Percentiles rank a stretch among this genome's conserved stretches.
Conservation (phyloP, 2,329 filamentous ascomycete species). For the Esteya vermicola region DNA sequence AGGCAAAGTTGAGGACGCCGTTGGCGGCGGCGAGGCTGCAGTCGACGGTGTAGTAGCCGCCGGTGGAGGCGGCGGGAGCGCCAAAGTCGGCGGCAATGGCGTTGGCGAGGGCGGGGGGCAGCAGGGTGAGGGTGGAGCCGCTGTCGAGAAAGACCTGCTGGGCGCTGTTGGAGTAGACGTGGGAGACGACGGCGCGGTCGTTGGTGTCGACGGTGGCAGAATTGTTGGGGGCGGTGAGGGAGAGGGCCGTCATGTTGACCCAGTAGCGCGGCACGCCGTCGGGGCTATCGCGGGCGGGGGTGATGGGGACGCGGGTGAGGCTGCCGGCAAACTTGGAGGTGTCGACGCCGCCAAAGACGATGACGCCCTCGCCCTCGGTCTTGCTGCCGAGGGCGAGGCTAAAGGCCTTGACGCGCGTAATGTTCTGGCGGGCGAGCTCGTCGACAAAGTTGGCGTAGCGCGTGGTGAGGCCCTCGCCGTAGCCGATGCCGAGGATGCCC, state of each 20-base stretch:
- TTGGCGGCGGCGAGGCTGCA: slow-evolving; percentile 25
- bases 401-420: slow-evolving; percentile 48
- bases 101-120: slow-evolving; percentile 42
- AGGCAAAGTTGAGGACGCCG: slow-evolving; percentile 34
- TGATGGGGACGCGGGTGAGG: slow-evolving; percentile 46
- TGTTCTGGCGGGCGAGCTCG: slow-evolving; percentile 31
- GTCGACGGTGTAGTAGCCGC: slow-evolving; percentile 31
- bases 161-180: slow-evolving; percentile 21
- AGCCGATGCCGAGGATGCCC: slow-evolving; percentile 63
- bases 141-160: slow-evolving; percentile 55
- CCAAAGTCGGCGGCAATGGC: slow-evolving; percentile 35
- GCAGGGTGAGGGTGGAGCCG: slow-evolving; percentile 53
- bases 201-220: neutral
- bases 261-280: slow-evolving; percentile 39
- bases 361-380: slow-evolving; percentile 42
- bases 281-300: slow-evolving; percentile 37
- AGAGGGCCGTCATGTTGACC: slow-evolving; percentile 31
- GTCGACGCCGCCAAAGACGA: slow-evolving; percentile 56
- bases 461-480: slow-evolving; percentile 33
- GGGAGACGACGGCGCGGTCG: slow-evolving; percentile 10
- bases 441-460: slow-evolving; percentile 37
- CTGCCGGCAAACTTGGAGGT: slow-evolving; percentile 46
- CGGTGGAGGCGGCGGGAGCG: slow-evolving; percentile 19
- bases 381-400: slow-evolving; percentile 51
- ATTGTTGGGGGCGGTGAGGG: slow-evolving; percentile 18